Evolutionary conservation across 1,284 basidiomycete genomes (phyloP).

Genomic region (Phlebopus sp.): DNA sequence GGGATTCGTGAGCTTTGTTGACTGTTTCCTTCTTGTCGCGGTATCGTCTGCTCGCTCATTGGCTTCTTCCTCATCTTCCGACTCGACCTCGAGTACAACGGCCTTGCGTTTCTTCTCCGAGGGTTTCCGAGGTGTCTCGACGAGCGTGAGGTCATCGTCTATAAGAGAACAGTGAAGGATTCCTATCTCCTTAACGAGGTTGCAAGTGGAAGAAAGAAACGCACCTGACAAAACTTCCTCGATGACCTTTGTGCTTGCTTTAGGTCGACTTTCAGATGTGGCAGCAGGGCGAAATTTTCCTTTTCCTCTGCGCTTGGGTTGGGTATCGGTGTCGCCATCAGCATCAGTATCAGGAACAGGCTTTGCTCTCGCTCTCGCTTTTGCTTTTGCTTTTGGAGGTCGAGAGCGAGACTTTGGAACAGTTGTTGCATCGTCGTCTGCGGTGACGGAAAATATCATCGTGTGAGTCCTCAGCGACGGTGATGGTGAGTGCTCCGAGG

Average conservation of each 20-base stretch:
- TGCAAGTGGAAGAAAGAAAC: no score
- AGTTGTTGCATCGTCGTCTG: no score
- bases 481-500: no score
- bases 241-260: not conserved
- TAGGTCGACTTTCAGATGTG: slow-evolving; percentile 5
- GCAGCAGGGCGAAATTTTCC: slow-evolving; percentile 24
- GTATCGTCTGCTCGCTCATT: slow-evolving; percentile 3
- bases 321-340: not conserved
- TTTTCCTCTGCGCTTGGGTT: slow-evolving; percentile 24
- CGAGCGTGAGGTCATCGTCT: not conserved
- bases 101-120: not conserved
- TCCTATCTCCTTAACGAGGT: no score
- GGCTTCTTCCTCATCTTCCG: not conserved
- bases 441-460: no score
- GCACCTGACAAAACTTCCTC: not conserved
- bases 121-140: no score
- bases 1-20: not conserved
- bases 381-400: slow-evolving; percentile 5
- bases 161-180: no score
- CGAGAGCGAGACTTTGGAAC: no score
- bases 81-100: not conserved
- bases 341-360: not conserved
- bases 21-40: slow-evolving; percentile 3
- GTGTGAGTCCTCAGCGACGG: no score
- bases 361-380: slow-evolving; percentile 10